Conservation (phyloP, 106 monocot genomes). For the Platanthera zijinensis region DNA sequence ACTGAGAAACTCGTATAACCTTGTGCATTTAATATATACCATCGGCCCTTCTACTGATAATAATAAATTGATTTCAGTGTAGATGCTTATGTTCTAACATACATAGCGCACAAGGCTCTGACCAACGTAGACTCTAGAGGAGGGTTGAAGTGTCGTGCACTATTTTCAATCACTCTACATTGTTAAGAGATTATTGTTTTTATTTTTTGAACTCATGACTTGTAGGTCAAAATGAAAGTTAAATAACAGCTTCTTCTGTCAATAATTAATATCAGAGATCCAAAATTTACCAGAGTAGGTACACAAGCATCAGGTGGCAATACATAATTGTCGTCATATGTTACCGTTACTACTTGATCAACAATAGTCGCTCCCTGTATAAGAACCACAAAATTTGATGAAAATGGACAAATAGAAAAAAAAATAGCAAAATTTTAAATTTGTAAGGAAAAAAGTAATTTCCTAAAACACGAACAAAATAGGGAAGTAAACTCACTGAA, state of each 20-base stretch:
- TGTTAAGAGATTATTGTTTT: background rate
- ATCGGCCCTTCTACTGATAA: no score
- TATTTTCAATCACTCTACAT: background rate
- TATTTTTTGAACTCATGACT: no score
- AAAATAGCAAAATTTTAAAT: background rate
- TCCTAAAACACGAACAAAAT: background rate
- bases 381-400: background rate
- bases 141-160: no score
- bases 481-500: conserved; percentile 48
- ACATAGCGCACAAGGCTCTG: no score
- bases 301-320: conserved; percentile 57
- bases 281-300: conserved; percentile 21
- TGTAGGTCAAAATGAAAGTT: background rate
- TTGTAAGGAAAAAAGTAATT: background rate
- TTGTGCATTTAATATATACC: no score
- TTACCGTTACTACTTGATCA: conserved; percentile 63
- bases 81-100: no score
- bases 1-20: no score
- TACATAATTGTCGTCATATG: conserved; percentile 54
- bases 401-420: background rate
- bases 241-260: background rate
- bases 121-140: no score
- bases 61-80: no score
- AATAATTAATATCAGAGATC: background rate
- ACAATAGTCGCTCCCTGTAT: conserved; percentile 82